A percentile compares a stretch with the other conserved stretches of the same genome.
phyloP scores from a whole-genome alignment of 148 eudicot species.

The Chenopodium suecicum region DNA sequence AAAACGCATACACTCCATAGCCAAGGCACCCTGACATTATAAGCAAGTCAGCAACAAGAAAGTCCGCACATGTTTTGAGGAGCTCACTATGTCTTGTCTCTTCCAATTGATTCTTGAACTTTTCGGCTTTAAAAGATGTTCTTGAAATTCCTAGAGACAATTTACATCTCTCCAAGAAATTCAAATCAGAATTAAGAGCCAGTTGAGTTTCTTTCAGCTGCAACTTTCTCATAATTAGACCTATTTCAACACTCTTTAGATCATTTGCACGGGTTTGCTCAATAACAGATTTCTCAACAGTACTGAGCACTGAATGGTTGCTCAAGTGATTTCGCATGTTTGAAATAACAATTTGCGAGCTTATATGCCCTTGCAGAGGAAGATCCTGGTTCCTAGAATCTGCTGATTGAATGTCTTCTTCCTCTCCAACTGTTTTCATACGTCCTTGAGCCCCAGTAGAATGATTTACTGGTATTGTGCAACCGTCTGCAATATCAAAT shows the following conservation, averaged over 20 bases:
- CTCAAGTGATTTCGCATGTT: slow-evolving; percentile 16
- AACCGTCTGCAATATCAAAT: slow-evolving; percentile 17
- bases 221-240: slow-evolving; percentile 63
- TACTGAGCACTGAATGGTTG: slow-evolving; percentile 37
- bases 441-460: slow-evolving; percentile 23
- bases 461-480: slow-evolving; percentile 8
- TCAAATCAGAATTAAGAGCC: slow-evolving; percentile 53
- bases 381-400: slow-evolving; percentile 37
- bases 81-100: slow-evolving; percentile 73
- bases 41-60: slow-evolving; percentile 73
- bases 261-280: slow-evolving; percentile 85
- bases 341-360: slow-evolving; percentile 45
- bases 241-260: slow-evolving; percentile 68
- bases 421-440: slow-evolving; percentile 31
- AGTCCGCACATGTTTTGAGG: slow-evolving; percentile 66
- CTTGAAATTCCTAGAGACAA: slow-evolving; percentile 71
- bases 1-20: slow-evolving; percentile 73
- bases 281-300: slow-evolving; percentile 61
- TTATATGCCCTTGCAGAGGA: slow-evolving; percentile 32
- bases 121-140: slow-evolving; percentile 74
- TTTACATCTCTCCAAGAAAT: slow-evolving; percentile 70
- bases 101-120: slow-evolving; percentile 67
- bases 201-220: slow-evolving; percentile 68
- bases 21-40: slow-evolving; percentile 61
- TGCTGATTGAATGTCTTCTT: slow-evolving; percentile 30